Evolutionary conservation across 2,329 filamentous ascomycete species (phyloP), one percentile per base, ranked within the genome.

Genomic region (Cercospora sojina): DNA sequence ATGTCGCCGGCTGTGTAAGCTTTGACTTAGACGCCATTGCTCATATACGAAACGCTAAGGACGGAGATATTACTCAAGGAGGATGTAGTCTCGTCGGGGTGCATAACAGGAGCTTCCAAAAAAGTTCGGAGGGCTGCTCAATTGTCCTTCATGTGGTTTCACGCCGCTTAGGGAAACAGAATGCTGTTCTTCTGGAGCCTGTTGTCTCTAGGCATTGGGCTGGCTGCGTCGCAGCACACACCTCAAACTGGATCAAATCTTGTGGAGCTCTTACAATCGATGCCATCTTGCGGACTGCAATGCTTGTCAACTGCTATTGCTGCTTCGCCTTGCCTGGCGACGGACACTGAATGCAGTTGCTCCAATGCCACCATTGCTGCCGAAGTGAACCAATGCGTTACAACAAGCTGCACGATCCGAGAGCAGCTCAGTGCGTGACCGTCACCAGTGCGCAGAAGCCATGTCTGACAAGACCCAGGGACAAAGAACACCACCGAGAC

Each of bases 401-500:
- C 59, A 3, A 41, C 58, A 38, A 20, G 32, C 3, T 66, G 64
- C 53, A 58, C 59, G 10, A 43, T 66, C n/a, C 43, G 49, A 56
- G 27, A 66, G 32, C 61, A 64, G 23, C 41, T 66, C 35, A 66
- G 58, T 65, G 56, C 32, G 57, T 41, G 41, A 16, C 29, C 8
- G 18, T 31, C 29, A 12, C 27, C 23, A 23, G 12, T 57, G 29
- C 56, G 20, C 25, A 58, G 27, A 32, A 12, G 7, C 29, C 29
- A n/a, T 58, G 20, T 3, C 56, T 58, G 31, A 58, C 23, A 57
- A 16, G 7, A 18, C 12, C 6, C 60, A 68, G 64, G 62, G 7
- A 65, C 67, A 29, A 68, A 70, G 41, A 70, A 70, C 43, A 69
- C 64, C 6, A 70, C 69, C 5, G 62, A 64, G 25, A 67, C 64